Base-by-base conservation (phyloP, 345 rosid species). In the Mercurialis annua region DNA sequence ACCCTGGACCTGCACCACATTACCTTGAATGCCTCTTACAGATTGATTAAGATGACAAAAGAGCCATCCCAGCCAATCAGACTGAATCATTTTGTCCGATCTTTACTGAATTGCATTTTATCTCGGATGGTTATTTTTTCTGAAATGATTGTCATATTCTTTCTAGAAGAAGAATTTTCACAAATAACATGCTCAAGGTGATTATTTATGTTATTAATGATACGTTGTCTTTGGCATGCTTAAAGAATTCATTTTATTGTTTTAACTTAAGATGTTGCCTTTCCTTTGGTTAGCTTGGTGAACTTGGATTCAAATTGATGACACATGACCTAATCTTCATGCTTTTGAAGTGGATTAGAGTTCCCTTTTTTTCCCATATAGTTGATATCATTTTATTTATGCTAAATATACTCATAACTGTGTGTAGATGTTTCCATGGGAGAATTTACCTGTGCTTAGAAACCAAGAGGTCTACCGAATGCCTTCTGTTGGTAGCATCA, bases 351-450 rank as follows among this genome's bases (percentile, higher is more conserved):
- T 26, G 47, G 18, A 68, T 59, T 49, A 26, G 24, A 49, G 23
- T 68, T 48, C 3, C 18, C 34, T 23, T 68, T 46, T 17, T 14
- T 47, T 46, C 34, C 47, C 33, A 29, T 36, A 30, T 10, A 30
- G 0, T 6, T 34, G 1, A 27, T 59, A 24, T 21, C 36, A 11
- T 42, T 26, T 34, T 43, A 27, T 68, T 48, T 44, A 0, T 24
- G 23, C 66, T 83, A 33, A 62, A 62, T 38, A 57, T 53, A 65
- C 42, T 48, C 51, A 17, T 67, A 50, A 56, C 71, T 70, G 21
- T 77, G 10, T 56, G 62, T 77, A 94, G 97, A 94, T 94, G 99
- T 90, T 94, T 81, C 96, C 99, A 10, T 94, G 99, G 99, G 99
- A 94, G 79, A 94, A 79, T 72, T 75, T 94, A 62, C 97, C 99